These are phyloP conservation scores for Pseudogymnoascus pannorum DNA, from an alignment of 2,329 filamentous ascomycete genomes.

Conservation along the genomic window DNA sequence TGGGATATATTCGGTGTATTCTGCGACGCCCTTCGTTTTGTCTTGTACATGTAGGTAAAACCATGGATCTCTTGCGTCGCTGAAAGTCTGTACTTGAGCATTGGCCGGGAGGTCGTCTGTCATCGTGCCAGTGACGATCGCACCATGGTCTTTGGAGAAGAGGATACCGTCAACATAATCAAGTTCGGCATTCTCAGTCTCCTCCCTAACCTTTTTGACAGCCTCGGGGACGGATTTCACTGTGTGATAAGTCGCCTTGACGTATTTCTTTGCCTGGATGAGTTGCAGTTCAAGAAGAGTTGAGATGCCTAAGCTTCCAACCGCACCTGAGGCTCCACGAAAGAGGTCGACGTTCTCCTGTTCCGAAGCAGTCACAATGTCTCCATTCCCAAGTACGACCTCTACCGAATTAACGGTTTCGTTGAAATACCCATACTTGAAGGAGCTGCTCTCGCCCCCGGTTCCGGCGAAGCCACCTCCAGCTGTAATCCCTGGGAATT, in stretches of 20 bases:
- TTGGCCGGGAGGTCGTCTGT: slow-evolving; percentile 29
- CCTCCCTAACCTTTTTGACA: slow-evolving; percentile 35
- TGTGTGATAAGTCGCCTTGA: slow-evolving; percentile 48
- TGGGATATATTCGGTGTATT: slow-evolving; percentile 35
- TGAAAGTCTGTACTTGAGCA: slow-evolving; percentile 37
- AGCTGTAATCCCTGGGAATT: slow-evolving; percentile 62
- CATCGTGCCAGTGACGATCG: slow-evolving; percentile 47
- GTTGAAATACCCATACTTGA: slow-evolving; percentile 60
- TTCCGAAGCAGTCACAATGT: slow-evolving; percentile 41
- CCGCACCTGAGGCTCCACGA: slow-evolving; percentile 49
- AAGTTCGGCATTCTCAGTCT: slow-evolving; percentile 25
- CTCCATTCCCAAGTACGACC: slow-evolving; percentile 53
- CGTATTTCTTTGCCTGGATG: slow-evolving; percentile 44
- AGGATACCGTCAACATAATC: slow-evolving; percentile 59
- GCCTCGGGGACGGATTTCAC: slow-evolving; percentile 37
- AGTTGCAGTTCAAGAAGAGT: slow-evolving; percentile 53
- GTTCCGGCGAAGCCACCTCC: slow-evolving; percentile 62
- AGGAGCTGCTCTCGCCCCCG: slow-evolving; percentile 59
- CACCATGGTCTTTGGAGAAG: slow-evolving; percentile 38
- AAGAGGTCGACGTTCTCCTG: slow-evolving; percentile 48
- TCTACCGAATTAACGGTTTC: slow-evolving; percentile 54
- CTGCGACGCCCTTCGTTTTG: slow-evolving; percentile 21
- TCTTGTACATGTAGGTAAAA: slow-evolving; percentile 54
- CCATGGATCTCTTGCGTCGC: slow-evolving; percentile 51
- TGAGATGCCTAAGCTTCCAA: slow-evolving; percentile 54